These are phyloP conservation scores for Epichloe baconii DNA, from an alignment of 2,329 filamentous ascomycete species.

Conservation along the genomic window DNA sequence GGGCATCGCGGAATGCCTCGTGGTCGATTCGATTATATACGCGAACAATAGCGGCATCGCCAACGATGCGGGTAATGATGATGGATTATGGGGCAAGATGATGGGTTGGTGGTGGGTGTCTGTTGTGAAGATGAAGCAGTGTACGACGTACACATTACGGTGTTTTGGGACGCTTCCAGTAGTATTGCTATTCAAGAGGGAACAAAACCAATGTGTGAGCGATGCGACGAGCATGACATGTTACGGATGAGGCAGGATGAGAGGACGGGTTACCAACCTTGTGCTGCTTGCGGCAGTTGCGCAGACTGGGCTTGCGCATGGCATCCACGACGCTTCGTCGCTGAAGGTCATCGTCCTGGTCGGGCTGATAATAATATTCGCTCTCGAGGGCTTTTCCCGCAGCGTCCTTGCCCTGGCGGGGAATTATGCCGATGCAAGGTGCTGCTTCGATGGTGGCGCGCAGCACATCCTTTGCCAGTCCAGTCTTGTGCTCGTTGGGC, in stretches of 20 bases:
- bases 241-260: neutral
- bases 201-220: neutral
- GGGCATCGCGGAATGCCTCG: neutral
- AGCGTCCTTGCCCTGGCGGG: constrained; percentile 85
- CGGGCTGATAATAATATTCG: constrained; percentile 93
- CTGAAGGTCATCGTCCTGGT: constrained; percentile 67
- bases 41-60: neutral
- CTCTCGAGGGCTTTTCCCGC: constrained; percentile 87
- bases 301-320: constrained; percentile 75
- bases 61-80: neutral
- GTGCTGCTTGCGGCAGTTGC: constrained; percentile 87
- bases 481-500: constrained; percentile 48
- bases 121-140: neutral
- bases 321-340: constrained; percentile 75
- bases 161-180: constrained; percentile 52
- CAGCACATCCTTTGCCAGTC: constrained; percentile 49
- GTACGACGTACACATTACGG: constrained; percentile 25
- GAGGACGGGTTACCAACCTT: constrained; percentile 55
- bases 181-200: constrained; percentile 49
- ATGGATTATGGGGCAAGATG: neutral
- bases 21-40: neutral
- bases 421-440: constrained; percentile 75
- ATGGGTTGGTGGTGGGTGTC: neutral
- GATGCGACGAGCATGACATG: neutral
- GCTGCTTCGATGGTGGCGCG: constrained; percentile 60